A percentile compares a stretch with the other conserved stretches of the same genome.
Conservation (phyloP, 2,329 filamentous ascomycete genomes). For the Fusarium citri region DNA sequence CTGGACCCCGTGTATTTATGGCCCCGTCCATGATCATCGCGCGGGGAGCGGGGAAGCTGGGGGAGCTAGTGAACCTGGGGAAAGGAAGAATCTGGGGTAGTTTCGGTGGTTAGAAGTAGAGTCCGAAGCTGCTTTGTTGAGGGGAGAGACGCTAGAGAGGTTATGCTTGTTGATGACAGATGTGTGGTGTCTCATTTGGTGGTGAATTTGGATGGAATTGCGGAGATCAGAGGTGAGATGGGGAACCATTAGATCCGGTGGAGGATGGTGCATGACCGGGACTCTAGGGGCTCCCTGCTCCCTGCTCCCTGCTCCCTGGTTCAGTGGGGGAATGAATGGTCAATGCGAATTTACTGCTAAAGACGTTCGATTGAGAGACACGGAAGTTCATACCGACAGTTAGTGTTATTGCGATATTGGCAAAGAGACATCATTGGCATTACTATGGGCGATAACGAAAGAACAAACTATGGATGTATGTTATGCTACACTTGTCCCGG, state of each 20-base stretch:
- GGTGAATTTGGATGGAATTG: conserved; percentile 1
- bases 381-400: neutral
- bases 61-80: conserved; percentile 21
- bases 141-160: conserved; percentile 3
- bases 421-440: too few species aligned
- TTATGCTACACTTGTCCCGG: neutral
- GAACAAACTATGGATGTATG: too few species aligned
- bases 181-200: conserved; percentile 14
- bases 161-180: neutral
- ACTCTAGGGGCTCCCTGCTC: neutral
- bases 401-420: neutral
- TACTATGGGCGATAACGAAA: too few species aligned
- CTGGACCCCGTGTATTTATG: conserved; percentile 35
- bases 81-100: conserved; percentile 6
- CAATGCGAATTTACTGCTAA: neutral
- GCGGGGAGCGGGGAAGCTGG: conserved; percentile 34
- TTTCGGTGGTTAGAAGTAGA: conserved; percentile 34
- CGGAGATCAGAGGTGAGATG: conserved; percentile 20
- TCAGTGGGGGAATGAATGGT: neutral
- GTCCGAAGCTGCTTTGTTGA: conserved; percentile 12
- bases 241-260: neutral
- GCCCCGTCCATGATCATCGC: conserved; percentile 19
- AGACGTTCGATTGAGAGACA: neutral
- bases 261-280: neutral
- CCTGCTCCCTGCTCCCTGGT: neutral